phyloP scores from a whole-genome alignment of 2,329 filamentous ascomycete genomes.

The Paramyrothecium sp. region DNA sequence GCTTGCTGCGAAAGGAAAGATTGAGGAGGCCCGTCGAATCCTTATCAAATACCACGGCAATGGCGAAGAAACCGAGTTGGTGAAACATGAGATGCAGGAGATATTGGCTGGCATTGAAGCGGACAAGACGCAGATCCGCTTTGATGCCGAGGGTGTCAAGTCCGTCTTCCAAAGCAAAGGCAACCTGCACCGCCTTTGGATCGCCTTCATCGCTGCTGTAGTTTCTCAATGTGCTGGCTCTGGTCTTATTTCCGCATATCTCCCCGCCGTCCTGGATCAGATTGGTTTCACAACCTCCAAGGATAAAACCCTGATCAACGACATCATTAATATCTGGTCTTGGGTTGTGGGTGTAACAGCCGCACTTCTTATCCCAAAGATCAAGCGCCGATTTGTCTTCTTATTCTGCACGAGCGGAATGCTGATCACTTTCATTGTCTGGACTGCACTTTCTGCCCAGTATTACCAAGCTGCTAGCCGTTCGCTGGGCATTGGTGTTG shows the following conservation, averaged over 20 bases:
- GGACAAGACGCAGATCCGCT: conserved; percentile 5
- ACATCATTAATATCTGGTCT: too few species aligned
- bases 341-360: too few species aligned
- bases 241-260: neutral
- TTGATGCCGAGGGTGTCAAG: conserved; percentile 1
- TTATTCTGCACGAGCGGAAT: conserved; percentile 2
- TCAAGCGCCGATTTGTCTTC: neutral
- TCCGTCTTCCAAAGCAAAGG: conserved; percentile 4
- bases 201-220: conserved; percentile 3
- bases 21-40: conserved; percentile 28
- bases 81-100: conserved; percentile 20
- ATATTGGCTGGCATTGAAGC: conserved; percentile 20
- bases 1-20: conserved; percentile 31
- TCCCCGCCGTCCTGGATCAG: conserved; percentile 1
- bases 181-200: conserved; percentile 7
- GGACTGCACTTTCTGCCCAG: conserved; percentile 2
- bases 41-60: conserved; percentile 40
- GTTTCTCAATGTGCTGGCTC: conserved; percentile 2
- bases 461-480: conserved; percentile 4
- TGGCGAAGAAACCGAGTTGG: conserved; percentile 27
- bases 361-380: too few species aligned
- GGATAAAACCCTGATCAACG: too few species aligned
- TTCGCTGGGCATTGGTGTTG: conserved; percentile 4
- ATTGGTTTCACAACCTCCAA: too few species aligned
- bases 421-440: conserved; percentile 1